Evolutionary conservation across 495 filamentous ascomycete species (phyloP), one percentile per base, ranked within the genome.

Genomic region (Entonaema liquescens): DNA sequence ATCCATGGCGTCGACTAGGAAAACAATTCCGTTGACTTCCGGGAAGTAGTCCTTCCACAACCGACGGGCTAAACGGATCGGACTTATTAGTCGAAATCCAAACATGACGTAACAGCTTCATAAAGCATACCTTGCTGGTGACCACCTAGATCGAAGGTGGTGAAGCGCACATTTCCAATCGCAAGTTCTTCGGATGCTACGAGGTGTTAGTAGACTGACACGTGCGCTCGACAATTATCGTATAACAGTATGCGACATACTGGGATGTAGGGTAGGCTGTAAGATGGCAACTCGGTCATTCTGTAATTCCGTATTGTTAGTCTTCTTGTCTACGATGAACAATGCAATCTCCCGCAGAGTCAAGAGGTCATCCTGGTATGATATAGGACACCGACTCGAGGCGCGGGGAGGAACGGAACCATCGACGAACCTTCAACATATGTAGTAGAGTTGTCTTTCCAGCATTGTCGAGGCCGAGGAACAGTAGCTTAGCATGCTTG

Each of bases 1-100:
- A 82, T 99, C 96, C 83, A 96, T 96, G 70, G 96, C 93, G 79
- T 98, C 96, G 71, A 98, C 94, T 59, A 98, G 90, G 87, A 98
- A 99, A 62, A 99, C 95, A 74, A 97, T 96, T 59, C 95, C 95
- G 79, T 89, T 93, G 53, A 98, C 95, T 87, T 99, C 95, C 78
- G 95, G 96, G 90, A 98, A 97, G 81, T 96, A 96, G 78, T 99
- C 95, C 76, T 94, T 94, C 94, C 95, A 99, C 67, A 98, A 88
- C 74, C 96, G 93, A 55, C 96, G 94, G 60, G 95, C 95, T 95
- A 73, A 40, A 68, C 55, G 50, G 11, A 23, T 15, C 6, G 8
- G 44, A 38, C 12, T 13, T 50, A 3, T 70, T 29, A 70, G 66
- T 61, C 1, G 4, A 33, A 15, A 11, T 28, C 25, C n/a, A 23